Evolutionary conservation across 139 green algal species (phyloP).

Genomic region (Chlorella sp.): DNA sequence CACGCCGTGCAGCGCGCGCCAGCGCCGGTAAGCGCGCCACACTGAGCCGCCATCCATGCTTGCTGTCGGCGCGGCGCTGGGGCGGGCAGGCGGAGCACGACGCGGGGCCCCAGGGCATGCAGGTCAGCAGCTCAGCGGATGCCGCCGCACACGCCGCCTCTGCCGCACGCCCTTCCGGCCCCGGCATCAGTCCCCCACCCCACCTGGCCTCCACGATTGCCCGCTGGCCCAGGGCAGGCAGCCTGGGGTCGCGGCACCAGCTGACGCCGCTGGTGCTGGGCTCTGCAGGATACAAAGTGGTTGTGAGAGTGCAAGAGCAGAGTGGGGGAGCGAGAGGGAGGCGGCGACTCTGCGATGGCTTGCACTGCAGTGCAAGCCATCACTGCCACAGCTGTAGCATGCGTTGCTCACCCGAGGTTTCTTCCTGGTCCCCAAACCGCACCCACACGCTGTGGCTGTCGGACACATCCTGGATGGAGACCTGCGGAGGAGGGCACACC

Average conservation of each 20-base stretch:
- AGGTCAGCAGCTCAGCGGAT: too few species aligned
- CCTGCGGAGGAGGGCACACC: too few species aligned
- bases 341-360: too few species aligned
- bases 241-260: slow-evolving; percentile 70
- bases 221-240: slow-evolving; percentile 64
- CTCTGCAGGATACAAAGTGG: too few species aligned
- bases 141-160: too few species aligned
- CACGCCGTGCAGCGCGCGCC: slow-evolving; percentile 78
- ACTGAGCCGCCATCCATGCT: neutral
- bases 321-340: too few species aligned
- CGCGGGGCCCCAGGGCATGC: too few species aligned
- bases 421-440: slow-evolving; percentile 50
- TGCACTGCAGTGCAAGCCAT: neutral
- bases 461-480: slow-evolving; percentile 70
- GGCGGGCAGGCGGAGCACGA: too few species aligned
- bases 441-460: slow-evolving; percentile 53
- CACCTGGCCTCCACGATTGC: slow-evolving; percentile 59
- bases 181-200: too few species aligned
- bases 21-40: slow-evolving; percentile 48
- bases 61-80: neutral
- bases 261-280: neutral
- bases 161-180: too few species aligned
- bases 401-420: too few species aligned
- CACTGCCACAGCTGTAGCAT: neutral
- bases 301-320: too few species aligned